Base-by-base conservation (phyloP, 345 rosid genomes). In the Arabidopsis suecica region DNA sequence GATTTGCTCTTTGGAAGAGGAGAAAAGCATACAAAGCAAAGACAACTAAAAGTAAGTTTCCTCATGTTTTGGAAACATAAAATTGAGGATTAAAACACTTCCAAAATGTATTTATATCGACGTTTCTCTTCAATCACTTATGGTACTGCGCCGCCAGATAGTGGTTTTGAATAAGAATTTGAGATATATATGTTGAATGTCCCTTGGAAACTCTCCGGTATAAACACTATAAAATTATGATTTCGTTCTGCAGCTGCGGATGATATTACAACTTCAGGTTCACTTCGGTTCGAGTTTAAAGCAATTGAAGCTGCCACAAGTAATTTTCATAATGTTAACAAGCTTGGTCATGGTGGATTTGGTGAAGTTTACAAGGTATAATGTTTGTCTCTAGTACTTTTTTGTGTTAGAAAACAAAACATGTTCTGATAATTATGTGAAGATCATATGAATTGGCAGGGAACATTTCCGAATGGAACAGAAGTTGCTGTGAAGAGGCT, bases 301-400 rank as follows among this genome's bases (percentile, higher is more conserved):
- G 68, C 77, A 10, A 79, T 88, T 40, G 67, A 80, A 83, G 74
- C 55, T n/a, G 88, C 91, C 1, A 85, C 90, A 28, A 51, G 79
- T 12, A 61, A 79, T 8, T 88, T 90, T 75, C 72, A 86, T 3
- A 53, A 3, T 2, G 47, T 32, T 14, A 84, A 87, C 63, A 84
- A 81, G 72, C 77, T 88, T 28, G 96, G 93, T n/a, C 81, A 63
- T 71, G 96, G 96, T 22, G 96, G 93, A 36, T 88, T 86, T 59
- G 88, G 93, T 42, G 85, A 62, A 34, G 93, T 88, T 79, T 87
- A 82, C 78, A 80, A 80, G 87, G 88, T 85, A 78, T 34, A 49
- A 9, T 36, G 25, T 49, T 53, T 61, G 10, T 36, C 40, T 18
- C 53, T 20, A 16, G 34, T 30, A 2, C 30, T 36, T 61, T 11